Conservation (phyloP, 805 yeast genomes). For the Vanderwaltozyma polyspora region DNA sequence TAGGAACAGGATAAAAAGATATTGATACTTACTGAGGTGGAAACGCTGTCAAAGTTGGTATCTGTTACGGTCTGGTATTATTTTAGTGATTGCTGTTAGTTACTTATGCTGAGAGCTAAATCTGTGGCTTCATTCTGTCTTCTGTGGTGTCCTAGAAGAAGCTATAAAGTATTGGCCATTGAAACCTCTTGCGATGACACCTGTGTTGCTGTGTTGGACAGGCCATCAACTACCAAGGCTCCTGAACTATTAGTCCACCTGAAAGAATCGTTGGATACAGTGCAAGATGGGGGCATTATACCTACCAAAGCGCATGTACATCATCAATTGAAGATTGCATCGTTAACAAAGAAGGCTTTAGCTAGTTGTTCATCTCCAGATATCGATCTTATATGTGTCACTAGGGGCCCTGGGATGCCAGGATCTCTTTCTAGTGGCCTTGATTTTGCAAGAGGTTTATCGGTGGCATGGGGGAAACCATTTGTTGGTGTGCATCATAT, state of each 20-base stretch:
- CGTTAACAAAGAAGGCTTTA: constrained; percentile 38
- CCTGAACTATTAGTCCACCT: constrained; percentile 38
- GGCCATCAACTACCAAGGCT: constrained; percentile 20
- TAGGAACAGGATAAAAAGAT: too few relatives aligned
- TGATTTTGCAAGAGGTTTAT: constrained; percentile 75
- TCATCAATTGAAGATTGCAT: constrained; percentile 52
- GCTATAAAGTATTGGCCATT: constrained; percentile 65
- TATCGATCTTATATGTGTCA: constrained; percentile 67
- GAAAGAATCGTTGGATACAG: constrained; percentile 57
- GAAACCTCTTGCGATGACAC: constrained; percentile 96
- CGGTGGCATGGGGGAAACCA: constrained; percentile 68
- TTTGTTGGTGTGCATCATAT: constrained; percentile 89
- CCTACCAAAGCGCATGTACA: constrained; percentile 78
- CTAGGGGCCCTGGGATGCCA: constrained; percentile 95
- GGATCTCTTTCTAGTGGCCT: constrained; percentile 78
- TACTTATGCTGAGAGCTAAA: too few relatives aligned
- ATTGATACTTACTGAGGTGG: too few relatives aligned
- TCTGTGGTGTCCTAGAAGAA: too few relatives aligned
- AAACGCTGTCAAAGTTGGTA: too few relatives aligned
- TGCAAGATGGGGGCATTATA: constrained; percentile 66
- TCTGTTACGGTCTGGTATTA: too few relatives aligned
- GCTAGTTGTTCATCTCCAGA: constrained; percentile 2
- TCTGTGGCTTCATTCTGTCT: too few relatives aligned
- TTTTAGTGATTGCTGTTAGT: too few relatives aligned
- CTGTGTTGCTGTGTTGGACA: constrained; percentile 68